These are phyloP conservation scores for Plasmopara viticola DNA, from an alignment of 352 stramenopile genomes.

Conservation along the genomic window DNA sequence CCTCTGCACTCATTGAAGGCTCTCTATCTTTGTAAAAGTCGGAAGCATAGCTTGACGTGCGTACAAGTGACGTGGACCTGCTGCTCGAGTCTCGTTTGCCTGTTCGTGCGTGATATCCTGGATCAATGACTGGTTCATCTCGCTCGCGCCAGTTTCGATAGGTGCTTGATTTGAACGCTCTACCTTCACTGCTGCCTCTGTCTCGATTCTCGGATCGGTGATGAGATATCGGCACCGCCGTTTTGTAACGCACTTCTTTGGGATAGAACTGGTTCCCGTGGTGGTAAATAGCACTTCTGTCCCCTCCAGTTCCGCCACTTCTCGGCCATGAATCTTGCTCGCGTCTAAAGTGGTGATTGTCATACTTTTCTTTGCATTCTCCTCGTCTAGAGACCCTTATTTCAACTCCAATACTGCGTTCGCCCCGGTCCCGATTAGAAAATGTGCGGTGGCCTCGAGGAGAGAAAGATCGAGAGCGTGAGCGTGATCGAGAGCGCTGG, in stretches of 20 bases:
- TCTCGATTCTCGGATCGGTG: slow-evolving; percentile 40
- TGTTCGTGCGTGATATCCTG: slow-evolving; percentile 13
- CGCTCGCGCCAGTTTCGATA: slow-evolving; percentile 36
- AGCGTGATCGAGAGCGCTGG: slow-evolving; percentile 42
- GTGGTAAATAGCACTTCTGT: slow-evolving; percentile 19
- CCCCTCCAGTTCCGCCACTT: slow-evolving; percentile 18
- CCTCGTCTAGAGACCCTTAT: slow-evolving; percentile 8
- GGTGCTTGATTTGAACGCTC: slow-evolving; percentile 7
- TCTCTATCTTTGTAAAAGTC: slow-evolving; percentile 27
- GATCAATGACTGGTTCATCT: slow-evolving; percentile 26
- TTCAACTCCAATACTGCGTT: slow-evolving; percentile 5
- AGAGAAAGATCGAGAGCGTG: slow-evolving; percentile 55
- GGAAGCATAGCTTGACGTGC: slow-evolving; percentile 23
- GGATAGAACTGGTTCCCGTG: slow-evolving; percentile 36
- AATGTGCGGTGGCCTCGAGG: slow-evolving; percentile 48
- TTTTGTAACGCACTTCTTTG: slow-evolving; percentile 33
- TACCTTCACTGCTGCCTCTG: slow-evolving; percentile 26
- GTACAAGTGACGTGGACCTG: slow-evolving; percentile 25
- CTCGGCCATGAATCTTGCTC: slow-evolving; percentile 32
- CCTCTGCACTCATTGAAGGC: slow-evolving; percentile 23
- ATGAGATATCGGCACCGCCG: slow-evolving; percentile 12
- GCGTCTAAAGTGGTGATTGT: slow-evolving; percentile 25
- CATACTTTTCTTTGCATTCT: slow-evolving; percentile 23
- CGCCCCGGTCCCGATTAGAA: slow-evolving; percentile 28
- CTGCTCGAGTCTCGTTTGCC: slow-evolving; percentile 10